A percentile compares a stretch with the other conserved stretches of the same genome.
These are phyloP conservation scores for Agrostemma githago DNA, from an alignment of 148 eudicot genomes.

Conservation along the genomic window DNA sequence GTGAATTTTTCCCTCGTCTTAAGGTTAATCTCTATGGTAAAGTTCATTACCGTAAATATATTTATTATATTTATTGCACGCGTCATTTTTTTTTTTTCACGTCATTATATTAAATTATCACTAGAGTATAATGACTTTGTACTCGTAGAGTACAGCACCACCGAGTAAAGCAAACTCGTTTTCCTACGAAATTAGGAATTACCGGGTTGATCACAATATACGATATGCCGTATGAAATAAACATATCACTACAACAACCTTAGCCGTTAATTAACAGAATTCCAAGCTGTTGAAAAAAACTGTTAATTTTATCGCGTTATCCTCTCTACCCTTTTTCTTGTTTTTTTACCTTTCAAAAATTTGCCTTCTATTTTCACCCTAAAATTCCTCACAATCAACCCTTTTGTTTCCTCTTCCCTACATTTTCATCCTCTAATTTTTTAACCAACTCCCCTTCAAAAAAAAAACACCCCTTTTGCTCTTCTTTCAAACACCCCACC, in stretches of 20 bases:
- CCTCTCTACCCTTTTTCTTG: slow-evolving; percentile 28
- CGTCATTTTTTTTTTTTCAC: too few species aligned
- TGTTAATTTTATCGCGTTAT: slow-evolving; percentile 40
- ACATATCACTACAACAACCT: not conserved
- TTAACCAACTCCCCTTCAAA: slow-evolving; percentile 15
- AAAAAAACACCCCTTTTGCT: slow-evolving; percentile 13
- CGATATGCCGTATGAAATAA: not conserved
- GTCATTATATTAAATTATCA: too few species aligned
- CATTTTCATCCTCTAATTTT: slow-evolving; percentile 10
- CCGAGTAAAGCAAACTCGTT: too few species aligned
- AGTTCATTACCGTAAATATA: too few species aligned
- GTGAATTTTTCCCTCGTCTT: not conserved
- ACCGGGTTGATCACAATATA: too few species aligned
- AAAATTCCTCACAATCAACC: slow-evolving; percentile 44
- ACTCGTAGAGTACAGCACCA: too few species aligned
- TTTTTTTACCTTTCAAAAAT: slow-evolving; percentile 10
- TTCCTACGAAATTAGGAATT: too few species aligned
- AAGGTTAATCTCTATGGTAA: too few species aligned
- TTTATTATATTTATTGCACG: too few species aligned
- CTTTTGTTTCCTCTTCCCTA: slow-evolving; percentile 13
- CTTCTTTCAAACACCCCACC: slow-evolving; percentile 14
- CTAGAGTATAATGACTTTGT: too few species aligned
- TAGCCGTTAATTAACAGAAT: slow-evolving; percentile 18
- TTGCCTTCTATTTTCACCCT: slow-evolving; percentile 23
- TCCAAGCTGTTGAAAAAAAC: slow-evolving; percentile 4